A percentile compares a stretch with the other conserved stretches of the same genome.
Conservation (phyloP, 768 basidiomycete species). For the Phanerochaete sordida region DNA sequence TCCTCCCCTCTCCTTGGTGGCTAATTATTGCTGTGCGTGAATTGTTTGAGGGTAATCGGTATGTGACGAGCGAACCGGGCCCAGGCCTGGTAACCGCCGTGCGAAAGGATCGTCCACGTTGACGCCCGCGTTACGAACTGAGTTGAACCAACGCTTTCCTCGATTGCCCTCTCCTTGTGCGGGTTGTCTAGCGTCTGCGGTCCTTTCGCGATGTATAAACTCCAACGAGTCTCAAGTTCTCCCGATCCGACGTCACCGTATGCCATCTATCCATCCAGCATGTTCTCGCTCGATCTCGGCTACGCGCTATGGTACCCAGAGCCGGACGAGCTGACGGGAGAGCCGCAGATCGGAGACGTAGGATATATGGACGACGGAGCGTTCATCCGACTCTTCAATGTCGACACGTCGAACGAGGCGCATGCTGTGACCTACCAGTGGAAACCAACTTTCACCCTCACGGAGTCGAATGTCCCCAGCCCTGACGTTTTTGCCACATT, state of each 20-base stretch:
- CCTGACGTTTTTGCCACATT: neutral
- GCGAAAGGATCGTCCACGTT: no score
- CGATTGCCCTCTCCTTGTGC: no score
- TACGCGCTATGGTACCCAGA: slow-evolving; percentile 8
- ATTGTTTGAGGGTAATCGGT: no score
- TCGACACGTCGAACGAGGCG: neutral
- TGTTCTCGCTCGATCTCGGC: neutral
- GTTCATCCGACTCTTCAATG: slow-evolving; percentile 11
- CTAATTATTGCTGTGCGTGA: no score
- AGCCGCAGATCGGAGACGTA: slow-evolving; percentile 5
- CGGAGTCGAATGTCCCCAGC: neutral
- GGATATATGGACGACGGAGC: slow-evolving; percentile 3
- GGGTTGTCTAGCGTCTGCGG: neutral
- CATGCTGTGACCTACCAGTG: neutral
- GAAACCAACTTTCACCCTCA: neutral
- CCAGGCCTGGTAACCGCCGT: no score
- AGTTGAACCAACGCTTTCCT: no score
- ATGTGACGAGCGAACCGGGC: no score
- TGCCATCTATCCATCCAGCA: neutral
- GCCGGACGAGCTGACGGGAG: neutral
- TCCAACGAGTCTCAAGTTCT: neutral
- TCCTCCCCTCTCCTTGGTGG: no score
- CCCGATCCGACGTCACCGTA: neutral
- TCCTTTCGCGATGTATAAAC: neutral
- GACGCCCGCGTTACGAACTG: no score